Evolutionary conservation across 306 rosid species (phyloP).

Genomic region (Medicago lupulina): DNA sequence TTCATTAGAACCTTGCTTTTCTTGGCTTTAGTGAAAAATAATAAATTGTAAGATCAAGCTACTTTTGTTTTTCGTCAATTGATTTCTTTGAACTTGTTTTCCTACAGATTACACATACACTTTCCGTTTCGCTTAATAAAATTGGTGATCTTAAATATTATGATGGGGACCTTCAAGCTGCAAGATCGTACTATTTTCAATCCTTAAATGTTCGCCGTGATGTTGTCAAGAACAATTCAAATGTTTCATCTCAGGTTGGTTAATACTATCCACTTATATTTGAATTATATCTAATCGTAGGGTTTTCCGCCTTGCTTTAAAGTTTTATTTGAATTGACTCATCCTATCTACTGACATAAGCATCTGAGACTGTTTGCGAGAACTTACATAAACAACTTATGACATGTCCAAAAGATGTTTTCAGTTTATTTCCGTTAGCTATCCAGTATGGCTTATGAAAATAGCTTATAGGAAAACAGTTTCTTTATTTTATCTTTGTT

Average conservation of each 20-base stretch:
- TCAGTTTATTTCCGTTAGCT: not conserved
- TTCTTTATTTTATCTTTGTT: not conserved
- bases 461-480: not conserved
- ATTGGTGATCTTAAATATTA: conserved; percentile 97
- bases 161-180: conserved; percentile 81
- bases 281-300: conserved; percentile 17
- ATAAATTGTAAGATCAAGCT: not conserved
- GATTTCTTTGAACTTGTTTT: conserved; percentile 23
- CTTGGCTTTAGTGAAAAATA: not conserved
- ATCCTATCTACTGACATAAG: not conserved
- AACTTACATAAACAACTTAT: not conserved
- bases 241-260: conserved; percentile 80
- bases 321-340: not conserved
- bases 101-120: conserved; percentile 81
- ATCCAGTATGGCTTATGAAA: not conserved
- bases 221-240: conserved; percentile 61
- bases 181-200: conserved; percentile 77
- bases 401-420: not conserved
- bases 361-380: not conserved
- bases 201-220: conserved; percentile 89
- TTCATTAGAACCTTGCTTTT: conserved; percentile 41
- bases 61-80: conserved; percentile 10
- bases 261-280: conserved; percentile 22
- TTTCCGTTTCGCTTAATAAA: conserved; percentile 94
- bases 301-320: conserved; percentile 7